Evolutionary conservation across 1,139 yeast species (phyloP), one percentile per base, ranked within the genome.

Genomic region (Scheffersomyces stambukii): DNA sequence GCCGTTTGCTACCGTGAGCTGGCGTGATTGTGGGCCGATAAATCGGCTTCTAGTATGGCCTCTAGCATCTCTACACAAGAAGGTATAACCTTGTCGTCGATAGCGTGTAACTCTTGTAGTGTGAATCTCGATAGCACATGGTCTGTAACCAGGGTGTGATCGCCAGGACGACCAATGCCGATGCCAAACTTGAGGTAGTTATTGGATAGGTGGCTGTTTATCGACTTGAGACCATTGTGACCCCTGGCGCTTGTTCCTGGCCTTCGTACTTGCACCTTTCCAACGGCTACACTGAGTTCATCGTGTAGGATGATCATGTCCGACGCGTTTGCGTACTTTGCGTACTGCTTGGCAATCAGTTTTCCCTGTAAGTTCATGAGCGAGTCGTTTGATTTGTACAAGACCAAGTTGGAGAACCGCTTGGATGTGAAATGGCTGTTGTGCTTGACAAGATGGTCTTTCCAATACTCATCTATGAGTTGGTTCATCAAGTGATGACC

Each of bases 181-280:
- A 86, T 60, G 9, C 81, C 73, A n/a, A 29, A 10, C 35, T 80
- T 70, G 8, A 70, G 63, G 41, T 75, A 77, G 6, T 21, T 28
- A 2, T 67, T 65, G 33, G 56, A 57, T 10, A 71, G 42, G 14
- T 38, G 32, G 11, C 50, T 45, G 27, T 68, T 69, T 11, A 84
- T 68, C 21, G 81, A 73, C 39, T 70, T 65, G 24, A 86, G 60
- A 0, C 96, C 96, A 48, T 84, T 85, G 45, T 86, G 96, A 0
- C 95, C 95, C 33, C 86, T 57, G 8, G 77, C 67, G 34, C 84
- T 72, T 6, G 81, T 61, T 2, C 70, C 71, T 13, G 70, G 76
- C 19, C 56, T 62, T 30, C 84, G 60, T 7, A 81, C 50, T 43
- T 80, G 81, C 14, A 75, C 58, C 31, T 72, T 69, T 0, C 96